Evolutionary conservation across 129 eudicot species (phyloP).

Genomic region (Ambrosia trifida): DNA sequence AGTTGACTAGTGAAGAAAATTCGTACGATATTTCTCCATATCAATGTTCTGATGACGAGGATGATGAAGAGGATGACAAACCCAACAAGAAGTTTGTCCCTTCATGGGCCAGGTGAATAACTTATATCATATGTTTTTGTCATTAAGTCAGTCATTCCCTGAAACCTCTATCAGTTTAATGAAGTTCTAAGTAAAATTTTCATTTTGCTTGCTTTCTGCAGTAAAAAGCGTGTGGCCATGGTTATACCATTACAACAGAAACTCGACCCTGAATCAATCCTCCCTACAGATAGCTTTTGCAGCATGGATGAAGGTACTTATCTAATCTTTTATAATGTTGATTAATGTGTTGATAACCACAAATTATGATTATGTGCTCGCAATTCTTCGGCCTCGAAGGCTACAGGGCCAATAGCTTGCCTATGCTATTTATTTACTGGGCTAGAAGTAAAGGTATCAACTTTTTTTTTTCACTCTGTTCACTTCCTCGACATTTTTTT

Average conservation of each 20-base stretch:
- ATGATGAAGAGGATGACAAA: constrained; percentile 65
- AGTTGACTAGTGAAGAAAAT: constrained; percentile 39
- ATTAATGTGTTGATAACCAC: neutral
- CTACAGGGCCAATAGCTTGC: too few relatives aligned
- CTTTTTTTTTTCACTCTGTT: too few relatives aligned
- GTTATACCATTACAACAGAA: constrained; percentile 51
- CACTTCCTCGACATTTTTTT: too few relatives aligned
- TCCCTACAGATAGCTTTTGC: constrained; percentile 67
- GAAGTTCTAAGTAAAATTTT: neutral
- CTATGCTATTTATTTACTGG: too few relatives aligned
- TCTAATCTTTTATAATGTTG: neutral
- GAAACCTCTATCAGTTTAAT: neutral
- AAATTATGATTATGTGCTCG: constrained; percentile 27
- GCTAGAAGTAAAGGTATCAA: too few relatives aligned
- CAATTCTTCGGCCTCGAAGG: constrained; percentile 66
- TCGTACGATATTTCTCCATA: constrained; percentile 93
- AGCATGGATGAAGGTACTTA: constrained; percentile 71
- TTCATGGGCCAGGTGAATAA: constrained; percentile 82
- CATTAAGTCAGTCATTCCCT: neutral
- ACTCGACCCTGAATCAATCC: constrained; percentile 55
- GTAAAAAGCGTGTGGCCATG: constrained; percentile 53
- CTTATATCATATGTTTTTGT: neutral
- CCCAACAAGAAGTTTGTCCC: constrained; percentile 65
- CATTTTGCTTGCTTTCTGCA: constrained; percentile 40
- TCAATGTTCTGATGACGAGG: constrained; percentile 78